Evolutionary conservation across 257 asterid genomes (phyloP).

Genomic region (Nemophila menziesii): DNA sequence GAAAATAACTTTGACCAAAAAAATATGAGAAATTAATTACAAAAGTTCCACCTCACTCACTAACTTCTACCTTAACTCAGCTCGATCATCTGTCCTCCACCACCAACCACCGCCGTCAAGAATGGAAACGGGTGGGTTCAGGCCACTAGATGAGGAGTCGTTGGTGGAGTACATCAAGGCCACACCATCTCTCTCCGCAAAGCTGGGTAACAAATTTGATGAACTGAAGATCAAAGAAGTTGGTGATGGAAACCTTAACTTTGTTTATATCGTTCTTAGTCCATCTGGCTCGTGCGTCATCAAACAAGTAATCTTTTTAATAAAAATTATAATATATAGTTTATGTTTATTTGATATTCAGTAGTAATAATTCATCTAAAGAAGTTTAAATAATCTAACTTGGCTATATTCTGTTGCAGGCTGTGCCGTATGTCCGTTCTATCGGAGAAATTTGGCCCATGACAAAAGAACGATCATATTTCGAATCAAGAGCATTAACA

Average conservation of each 20-base stretch:
- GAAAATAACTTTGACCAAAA: too few relatives aligned
- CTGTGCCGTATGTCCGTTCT: constrained; percentile 80
- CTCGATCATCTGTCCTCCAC: not conserved
- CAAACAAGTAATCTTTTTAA: constrained; percentile 53
- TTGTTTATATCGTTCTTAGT: constrained; percentile 58
- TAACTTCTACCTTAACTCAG: not conserved
- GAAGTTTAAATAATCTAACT: not conserved
- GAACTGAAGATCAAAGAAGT: constrained; percentile 66
- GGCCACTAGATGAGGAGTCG: constrained; percentile 56
- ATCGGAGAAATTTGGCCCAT: constrained; percentile 99
- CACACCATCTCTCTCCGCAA: constrained; percentile 56
- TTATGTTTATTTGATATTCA: not conserved
- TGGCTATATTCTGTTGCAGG: constrained; percentile 31
- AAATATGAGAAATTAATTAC: not conserved
- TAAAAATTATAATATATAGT: not conserved
- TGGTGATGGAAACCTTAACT: constrained; percentile 97
- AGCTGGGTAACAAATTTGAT: constrained; percentile 53
- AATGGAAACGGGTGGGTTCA: constrained; percentile 56
- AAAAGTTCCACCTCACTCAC: not conserved
- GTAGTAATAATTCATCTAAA: not conserved
- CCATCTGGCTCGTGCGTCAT: constrained; percentile 58
- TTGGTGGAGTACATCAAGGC: constrained; percentile 64
- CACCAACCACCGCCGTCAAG: constrained; percentile 5
- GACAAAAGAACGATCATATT: constrained; percentile 93
- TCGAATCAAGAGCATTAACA: constrained; percentile 51